Evolutionary conservation across 176 grass and related monocot genomes (phyloP), one percentile per base, ranked within the genome.

Genomic region (Oryza punctata): DNA sequence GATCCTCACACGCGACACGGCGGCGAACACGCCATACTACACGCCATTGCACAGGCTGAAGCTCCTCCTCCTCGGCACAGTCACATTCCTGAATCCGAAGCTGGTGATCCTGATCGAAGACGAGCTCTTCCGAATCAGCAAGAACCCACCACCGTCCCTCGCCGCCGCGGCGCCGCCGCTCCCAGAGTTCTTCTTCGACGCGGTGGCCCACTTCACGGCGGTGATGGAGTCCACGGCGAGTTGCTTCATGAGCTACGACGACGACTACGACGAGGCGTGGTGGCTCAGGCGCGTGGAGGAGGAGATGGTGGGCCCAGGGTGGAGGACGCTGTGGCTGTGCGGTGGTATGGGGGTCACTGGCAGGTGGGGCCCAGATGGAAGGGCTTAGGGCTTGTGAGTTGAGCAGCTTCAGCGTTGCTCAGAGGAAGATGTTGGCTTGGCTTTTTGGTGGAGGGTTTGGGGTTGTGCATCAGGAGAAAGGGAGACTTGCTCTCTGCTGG

Each of bases 21-120:
- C 81, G 12, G 67, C 70, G 25, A 74, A 45, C 2, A 57, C 12
- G 41, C 24, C 75, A 5, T 75, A 79, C 32, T 32, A 32, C 80
- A 70, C 7, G 50, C 87, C 80, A 32, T 26, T 76, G 28, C 54
- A n/a, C 69, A 30, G 5, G 49, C 41, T 83, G 21, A 29, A 30
- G 73, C 80, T 74, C 3, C 44, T 78, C 26, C 71, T 83, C 9
- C 29, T 75, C 10, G 12, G n/a, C 65, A 78, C 40, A 3, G 27
- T 59, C 18, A 80, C 26, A 24, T 76, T 80, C 10, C 25, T 87
- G 0, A 65, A 43, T 13, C 84, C 89, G 2, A 91, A 81, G 70
- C 28, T 91, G 85, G 85, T 91, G 78, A 9, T 91, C 76, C 77
- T 84, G 19, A 63, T 69, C 19, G 89, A 87, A 6, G 85, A 91